phyloP scores from a whole-genome alignment of 495 filamentous ascomycete genomes.

The Geopyxis carbonaria region DNA sequence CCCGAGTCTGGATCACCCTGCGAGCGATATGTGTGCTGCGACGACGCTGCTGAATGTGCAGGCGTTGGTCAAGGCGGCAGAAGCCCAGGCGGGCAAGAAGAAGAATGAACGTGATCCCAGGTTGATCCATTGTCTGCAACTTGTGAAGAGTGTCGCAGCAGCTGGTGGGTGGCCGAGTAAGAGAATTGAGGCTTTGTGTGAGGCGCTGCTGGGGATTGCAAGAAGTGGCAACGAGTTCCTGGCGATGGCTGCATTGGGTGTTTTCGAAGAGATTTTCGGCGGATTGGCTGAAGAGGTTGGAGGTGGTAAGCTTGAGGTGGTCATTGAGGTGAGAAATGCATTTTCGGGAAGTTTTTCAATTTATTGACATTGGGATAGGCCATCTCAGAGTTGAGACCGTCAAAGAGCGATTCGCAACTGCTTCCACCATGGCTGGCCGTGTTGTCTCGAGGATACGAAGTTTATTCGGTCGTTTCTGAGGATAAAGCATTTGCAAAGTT shows the following conservation, averaged over 20 bases:
- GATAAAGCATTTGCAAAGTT: constrained; percentile 80
- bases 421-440: constrained; percentile 94
- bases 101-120: constrained; percentile 53
- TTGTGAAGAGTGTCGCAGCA: constrained; percentile 76
- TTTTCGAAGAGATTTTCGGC: constrained; percentile 89
- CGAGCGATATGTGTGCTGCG: constrained; percentile 88
- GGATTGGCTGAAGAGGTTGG: constrained; percentile 66
- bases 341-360: no score
- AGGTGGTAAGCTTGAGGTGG: constrained; percentile 69
- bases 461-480: constrained; percentile 67
- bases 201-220: constrained; percentile 72
- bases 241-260: constrained; percentile 85
- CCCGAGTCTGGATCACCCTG: constrained; percentile 81
- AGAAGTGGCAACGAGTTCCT: constrained; percentile 81
- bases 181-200: constrained; percentile 82
- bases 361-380: no score
- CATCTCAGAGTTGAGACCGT: constrained; percentile 76
- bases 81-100: constrained; percentile 53
- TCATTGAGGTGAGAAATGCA: constrained; percentile 43
- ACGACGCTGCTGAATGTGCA: constrained; percentile 60
- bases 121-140: constrained; percentile 76
- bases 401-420: constrained; percentile 77
- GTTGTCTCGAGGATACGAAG: constrained; percentile 81
- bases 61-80: constrained; percentile 45
- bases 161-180: constrained; percentile 94